Evolutionary conservation across 768 basidiomycete genomes (phyloP), one percentile per base, ranked within the genome.

Genomic region (Lepiota venenata): DNA sequence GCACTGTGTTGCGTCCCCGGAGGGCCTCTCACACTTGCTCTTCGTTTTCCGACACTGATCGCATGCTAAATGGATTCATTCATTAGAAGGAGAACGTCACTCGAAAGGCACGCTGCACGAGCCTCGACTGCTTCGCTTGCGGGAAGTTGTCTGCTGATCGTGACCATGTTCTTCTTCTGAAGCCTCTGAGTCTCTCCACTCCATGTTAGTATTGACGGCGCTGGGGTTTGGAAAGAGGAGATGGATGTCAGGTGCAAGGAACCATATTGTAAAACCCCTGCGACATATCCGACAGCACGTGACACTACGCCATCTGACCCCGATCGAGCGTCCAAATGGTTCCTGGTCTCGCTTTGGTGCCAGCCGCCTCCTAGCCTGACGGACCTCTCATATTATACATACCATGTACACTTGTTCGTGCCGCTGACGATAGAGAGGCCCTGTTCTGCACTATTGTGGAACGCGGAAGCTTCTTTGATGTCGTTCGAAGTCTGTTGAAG

Each of bases 41-140:
- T 92, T 93, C 6, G 87, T 87, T 73, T 91, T 93, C 46, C 90
- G 78, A 61, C 91, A 93, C 60, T 91, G 87, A 72, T 93, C 91
- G 61, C 91, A 93, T 29, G 91, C 91, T 91, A 58, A 29, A 55
- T 29, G 45, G 39, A 50, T 21, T 27, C 47, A 56, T 51, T 54
- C 49, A 62, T 49, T 50, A 53, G 51, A 40, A 38, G 53, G 25
- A 49, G 41, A 22, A 37, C n/a, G 58, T 54, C 20, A 46, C 46
- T 11, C 4, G 35, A 27, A 41, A 25, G 22, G 2, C 40, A 36
- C 16, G 21, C 51, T 35, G 18, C 27, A 55, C 62, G 53, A 52
- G 83, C 84, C 85, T 68, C 84, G 75, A 63, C 83, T 87, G 59
- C 85, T 87, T 47, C 85, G 66, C 63, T 87, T 87, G 53, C 83